Conservation (phyloP, 192 early-diverging fungal genomes). For the Obelidium mucronatum region DNA sequence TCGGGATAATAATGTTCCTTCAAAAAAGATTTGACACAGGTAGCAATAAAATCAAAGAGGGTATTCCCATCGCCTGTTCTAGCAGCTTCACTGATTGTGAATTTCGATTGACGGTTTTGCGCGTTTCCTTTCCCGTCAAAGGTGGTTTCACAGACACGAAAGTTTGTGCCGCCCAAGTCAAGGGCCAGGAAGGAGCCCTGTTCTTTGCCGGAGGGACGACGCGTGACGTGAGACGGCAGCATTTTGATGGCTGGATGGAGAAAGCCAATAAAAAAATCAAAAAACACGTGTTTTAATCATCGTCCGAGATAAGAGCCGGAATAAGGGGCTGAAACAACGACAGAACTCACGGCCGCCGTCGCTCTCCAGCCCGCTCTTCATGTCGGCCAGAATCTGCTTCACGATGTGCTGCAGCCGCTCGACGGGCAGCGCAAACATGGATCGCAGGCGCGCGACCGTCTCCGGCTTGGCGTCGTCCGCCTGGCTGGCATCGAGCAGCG, state of each 20-base stretch:
- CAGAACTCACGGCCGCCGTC: slow-evolving; percentile 35
- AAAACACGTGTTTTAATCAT: not conserved
- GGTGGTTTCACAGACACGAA: slow-evolving; percentile 84
- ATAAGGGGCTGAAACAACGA: too few relatives aligned
- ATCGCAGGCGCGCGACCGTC: slow-evolving; percentile 30
- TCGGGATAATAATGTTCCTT: slow-evolving; percentile 32
- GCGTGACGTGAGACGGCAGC: slow-evolving; percentile 90
- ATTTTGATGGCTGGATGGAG: slow-evolving; percentile 67
- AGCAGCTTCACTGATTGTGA: slow-evolving; percentile 74
- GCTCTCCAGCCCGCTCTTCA: slow-evolving; percentile 44
- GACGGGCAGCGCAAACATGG: slow-evolving; percentile 32
- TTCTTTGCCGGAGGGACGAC: slow-evolving; percentile 82
- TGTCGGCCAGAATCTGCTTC: slow-evolving; percentile 45
- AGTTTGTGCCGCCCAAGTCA: slow-evolving; percentile 95
- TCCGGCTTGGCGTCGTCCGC: not conserved
- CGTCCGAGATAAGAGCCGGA: not conserved
- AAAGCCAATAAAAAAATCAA: not conserved
- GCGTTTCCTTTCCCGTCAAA: slow-evolving; percentile 75
- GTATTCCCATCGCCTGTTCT: slow-evolving; percentile 75
- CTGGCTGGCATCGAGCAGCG: too few relatives aligned
- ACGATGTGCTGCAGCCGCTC: slow-evolving; percentile 35
- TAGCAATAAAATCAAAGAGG: slow-evolving; percentile 92
- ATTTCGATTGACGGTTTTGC: slow-evolving; percentile 74
- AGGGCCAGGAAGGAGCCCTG: slow-evolving; percentile 87
- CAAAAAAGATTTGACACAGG: slow-evolving; percentile 81